Evolutionary conservation across 1,284 basidiomycete genomes (phyloP).

Genomic region (Microbotryum violaceum): DNA sequence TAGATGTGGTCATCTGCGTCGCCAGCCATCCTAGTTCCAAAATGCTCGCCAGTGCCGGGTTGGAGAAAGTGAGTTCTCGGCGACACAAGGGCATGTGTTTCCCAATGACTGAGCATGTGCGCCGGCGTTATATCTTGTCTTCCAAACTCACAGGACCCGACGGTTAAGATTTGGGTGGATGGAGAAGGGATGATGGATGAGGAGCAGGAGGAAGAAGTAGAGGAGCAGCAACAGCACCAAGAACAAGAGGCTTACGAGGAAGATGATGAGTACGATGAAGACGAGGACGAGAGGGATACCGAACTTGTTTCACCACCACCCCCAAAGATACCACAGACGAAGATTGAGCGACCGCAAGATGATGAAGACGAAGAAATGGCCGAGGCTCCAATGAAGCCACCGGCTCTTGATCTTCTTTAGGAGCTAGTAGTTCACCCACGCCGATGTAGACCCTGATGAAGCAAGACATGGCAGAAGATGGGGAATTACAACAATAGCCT

Average conservation of each 20-base stretch:
- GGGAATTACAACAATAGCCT: no score
- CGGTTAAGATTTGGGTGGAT: slow-evolving; percentile 24
- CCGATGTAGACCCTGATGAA: not conserved
- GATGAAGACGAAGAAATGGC: no score
- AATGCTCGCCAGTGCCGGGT: slow-evolving; percentile 26
- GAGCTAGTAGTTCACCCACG: not conserved
- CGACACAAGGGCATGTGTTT: no score
- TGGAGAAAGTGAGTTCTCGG: slow-evolving; percentile 18
- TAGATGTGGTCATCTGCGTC: slow-evolving; percentile 65
- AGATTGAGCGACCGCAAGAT: no score
- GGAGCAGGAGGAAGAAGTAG: not conserved
- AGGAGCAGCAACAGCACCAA: not conserved
- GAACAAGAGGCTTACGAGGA: not conserved
- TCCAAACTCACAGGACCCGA: slow-evolving; percentile 20
- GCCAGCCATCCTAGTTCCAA: slow-evolving; percentile 39
- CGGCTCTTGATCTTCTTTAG: no score
- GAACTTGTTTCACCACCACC: no score
- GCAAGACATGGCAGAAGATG: not conserved
- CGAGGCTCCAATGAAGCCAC: no score
- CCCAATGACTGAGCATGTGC: no score
- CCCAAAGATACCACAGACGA: no score
- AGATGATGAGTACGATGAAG: no score
- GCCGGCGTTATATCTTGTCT: no score
- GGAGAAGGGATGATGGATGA: not conserved
- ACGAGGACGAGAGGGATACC: no score